Conservation (phyloP, 345 rosid species). For the Balakata baccata region DNA sequence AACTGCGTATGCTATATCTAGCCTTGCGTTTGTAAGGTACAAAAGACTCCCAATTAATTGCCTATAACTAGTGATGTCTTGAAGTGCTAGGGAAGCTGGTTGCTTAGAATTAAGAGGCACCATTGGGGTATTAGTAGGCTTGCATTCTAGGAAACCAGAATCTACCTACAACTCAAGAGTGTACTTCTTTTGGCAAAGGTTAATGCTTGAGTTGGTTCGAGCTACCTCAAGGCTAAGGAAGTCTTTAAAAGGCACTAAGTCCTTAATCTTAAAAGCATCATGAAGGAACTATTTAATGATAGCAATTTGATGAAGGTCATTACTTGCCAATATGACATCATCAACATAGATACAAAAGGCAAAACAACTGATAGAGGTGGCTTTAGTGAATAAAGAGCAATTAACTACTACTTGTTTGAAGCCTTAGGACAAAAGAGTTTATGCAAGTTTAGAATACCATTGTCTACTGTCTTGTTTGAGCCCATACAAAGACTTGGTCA, state of each 20-base stretch:
- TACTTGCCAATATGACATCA: neutral
- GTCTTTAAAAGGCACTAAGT: neutral
- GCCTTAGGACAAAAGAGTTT: neutral
- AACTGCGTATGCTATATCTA: neutral
- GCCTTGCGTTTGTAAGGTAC: neutral
- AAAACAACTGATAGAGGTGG: neutral
- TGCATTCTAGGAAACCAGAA: neutral
- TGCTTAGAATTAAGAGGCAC: neutral
- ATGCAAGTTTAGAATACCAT: neutral
- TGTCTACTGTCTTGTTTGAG: neutral
- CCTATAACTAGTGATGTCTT: neutral
- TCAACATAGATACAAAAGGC: neutral
- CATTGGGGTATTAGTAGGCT: neutral
- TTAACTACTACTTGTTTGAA: neutral
- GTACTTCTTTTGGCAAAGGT: neutral
- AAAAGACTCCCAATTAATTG: too few relatives aligned
- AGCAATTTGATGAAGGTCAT: neutral
- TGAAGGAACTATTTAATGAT: neutral
- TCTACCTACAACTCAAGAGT: neutral
- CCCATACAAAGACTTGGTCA: neutral
- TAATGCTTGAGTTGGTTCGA: neutral
- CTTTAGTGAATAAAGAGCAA: neutral
- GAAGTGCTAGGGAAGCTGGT: neutral
- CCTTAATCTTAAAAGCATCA: neutral
- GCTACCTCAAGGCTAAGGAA: neutral